These are phyloP conservation scores for Penstemon eatonii DNA, from an alignment of 257 asterid genomes.

Conservation along the genomic window DNA sequence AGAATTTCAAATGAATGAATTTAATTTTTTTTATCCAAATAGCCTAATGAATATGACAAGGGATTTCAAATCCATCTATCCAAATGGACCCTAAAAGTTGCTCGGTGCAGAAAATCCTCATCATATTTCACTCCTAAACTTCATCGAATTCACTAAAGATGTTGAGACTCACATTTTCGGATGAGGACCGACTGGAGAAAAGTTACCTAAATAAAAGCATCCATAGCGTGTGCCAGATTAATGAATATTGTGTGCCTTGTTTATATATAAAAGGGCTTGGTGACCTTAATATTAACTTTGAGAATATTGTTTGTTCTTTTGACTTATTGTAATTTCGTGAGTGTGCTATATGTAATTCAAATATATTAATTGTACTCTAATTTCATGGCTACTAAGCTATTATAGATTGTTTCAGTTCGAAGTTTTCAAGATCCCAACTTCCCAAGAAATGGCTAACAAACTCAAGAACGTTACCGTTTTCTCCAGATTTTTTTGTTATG, in stretches of 20 bases:
- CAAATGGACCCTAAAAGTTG: background rate
- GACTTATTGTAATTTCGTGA: background rate
- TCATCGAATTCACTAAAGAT: constrained; percentile 13
- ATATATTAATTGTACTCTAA: background rate
- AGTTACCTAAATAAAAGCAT: background rate
- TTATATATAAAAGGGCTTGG: background rate
- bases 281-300: background rate
- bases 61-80: too few species aligned
- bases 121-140: constrained; percentile 12
- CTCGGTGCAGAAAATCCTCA: constrained; percentile 10
- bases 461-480: background rate
- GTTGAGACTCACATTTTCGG: constrained; percentile 14
- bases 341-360: background rate
- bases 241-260: background rate
- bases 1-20: too few species aligned
- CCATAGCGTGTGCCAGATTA: background rate
- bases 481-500: too few species aligned
- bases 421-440: background rate
- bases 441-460: background rate
- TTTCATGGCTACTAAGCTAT: too few species aligned
- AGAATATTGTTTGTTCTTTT: background rate
- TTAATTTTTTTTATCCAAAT: too few species aligned
- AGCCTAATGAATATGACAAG: too few species aligned
- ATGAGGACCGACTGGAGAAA: background rate
- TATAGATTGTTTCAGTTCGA: too few species aligned